phyloP scores from a whole-genome alignment of 345 rosid species.

The Melastoma malabathricum region DNA sequence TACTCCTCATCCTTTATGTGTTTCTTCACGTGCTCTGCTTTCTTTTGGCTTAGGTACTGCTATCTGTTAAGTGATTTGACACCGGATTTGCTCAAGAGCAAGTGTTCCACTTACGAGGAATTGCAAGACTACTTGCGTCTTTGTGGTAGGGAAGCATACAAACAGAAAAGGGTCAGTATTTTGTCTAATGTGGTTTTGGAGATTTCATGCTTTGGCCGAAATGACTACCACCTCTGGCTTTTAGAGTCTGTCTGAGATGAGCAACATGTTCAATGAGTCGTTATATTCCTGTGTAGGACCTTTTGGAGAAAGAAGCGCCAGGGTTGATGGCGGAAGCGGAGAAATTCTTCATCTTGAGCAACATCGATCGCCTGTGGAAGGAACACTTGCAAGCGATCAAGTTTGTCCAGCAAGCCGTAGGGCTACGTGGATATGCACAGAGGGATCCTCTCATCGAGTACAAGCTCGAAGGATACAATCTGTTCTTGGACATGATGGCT shows the following conservation, averaged over 20 bases:
- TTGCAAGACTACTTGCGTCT: conserved; percentile 69
- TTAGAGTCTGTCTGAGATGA: not conserved
- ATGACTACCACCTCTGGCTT: too few species aligned
- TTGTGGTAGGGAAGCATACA: conserved; percentile 81
- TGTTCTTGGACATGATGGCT: conserved; percentile 96
- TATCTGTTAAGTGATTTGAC: conserved; percentile 70
- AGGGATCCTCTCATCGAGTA: conserved; percentile 94
- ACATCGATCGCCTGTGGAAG: conserved; percentile 92
- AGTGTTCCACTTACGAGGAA: conserved; percentile 53
- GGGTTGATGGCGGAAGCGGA: conserved; percentile 92
- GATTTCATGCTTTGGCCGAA: too few species aligned
- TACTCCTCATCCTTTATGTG: too few species aligned
- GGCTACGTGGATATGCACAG: conserved; percentile 94
- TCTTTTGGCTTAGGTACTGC: conserved; percentile 53
- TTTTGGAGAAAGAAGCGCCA: conserved; percentile 73
- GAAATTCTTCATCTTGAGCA: conserved; percentile 74
- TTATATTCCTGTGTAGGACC: conserved; percentile 24
- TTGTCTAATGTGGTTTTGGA: not conserved
- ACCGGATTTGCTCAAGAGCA: conserved; percentile 54
- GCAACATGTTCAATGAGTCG: too few species aligned
- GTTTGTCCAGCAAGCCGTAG: conserved; percentile 93
- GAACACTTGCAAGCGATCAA: conserved; percentile 93
- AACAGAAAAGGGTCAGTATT: conserved; percentile 65
- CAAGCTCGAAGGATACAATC: conserved; percentile 93
- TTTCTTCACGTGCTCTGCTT: not conserved